Base-by-base conservation (phyloP, 23 red algal species). In the Gracilaria gracilis region DNA sequence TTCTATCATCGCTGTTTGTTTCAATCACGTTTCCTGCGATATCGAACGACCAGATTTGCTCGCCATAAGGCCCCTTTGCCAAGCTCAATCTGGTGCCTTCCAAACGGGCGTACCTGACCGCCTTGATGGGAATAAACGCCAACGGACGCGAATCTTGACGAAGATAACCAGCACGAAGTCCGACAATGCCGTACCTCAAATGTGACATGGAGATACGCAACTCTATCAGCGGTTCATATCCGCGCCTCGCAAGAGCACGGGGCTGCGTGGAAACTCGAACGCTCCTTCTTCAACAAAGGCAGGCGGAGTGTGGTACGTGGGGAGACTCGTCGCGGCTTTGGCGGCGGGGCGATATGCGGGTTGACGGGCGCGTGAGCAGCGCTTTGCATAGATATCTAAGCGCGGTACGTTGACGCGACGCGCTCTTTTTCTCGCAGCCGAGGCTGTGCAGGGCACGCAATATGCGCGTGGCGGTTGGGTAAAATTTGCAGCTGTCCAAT, bases 31-130 rank as follows among this genome's bases (percentile, higher is more conserved):
- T 76, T 5, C 89, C 89, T 3, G 79, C 89, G 36, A 83, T 84
- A 57, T 84, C 89, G 54, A 93, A 84, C 9, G 90, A 93, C 80
- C 87, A 91, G n/a, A 81, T 91, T 0, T 72, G 61, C 76, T 80
- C 75, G 20, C 76, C 87, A 29, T 80, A 67, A 4, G 87, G 87
- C 4, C 75, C 73, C 31, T 91, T 91, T 48, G 87, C 73, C 23
- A 91, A 36, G n/a, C 87, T 91, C 7, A 91, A 32, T 31, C 73
- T 31, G 23, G 87, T 91, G 36, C 87, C 87, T 28, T 80, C 61
- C 51, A 91, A n/a, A 42, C 75, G 62, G 27, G 76, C 87, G 58
- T 91, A 91, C 8, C 87, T 32, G 27, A 62, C 55, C 20, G 58
- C 75, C 49, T 91, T 91, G 25, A 91, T 58, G 54, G 87, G 61